Conservation (phyloP, 805 yeast species). For the Saccharomyces eubayanus region DNA sequence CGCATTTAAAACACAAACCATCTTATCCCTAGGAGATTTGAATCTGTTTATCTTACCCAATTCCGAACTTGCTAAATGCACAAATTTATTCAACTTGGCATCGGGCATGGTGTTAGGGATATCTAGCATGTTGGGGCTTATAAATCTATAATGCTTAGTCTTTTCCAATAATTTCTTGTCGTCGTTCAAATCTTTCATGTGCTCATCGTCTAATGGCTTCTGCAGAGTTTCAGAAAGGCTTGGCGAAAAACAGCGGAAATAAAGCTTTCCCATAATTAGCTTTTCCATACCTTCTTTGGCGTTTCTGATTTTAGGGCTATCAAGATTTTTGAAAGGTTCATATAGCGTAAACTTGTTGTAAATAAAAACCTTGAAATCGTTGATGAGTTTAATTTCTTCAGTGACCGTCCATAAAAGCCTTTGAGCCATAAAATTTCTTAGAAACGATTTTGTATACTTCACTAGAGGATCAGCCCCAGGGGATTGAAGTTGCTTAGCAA, state of each 20-base stretch:
- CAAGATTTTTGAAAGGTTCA: constrained; percentile 69
- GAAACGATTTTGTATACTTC: constrained; percentile 74
- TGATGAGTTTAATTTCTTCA: constrained; percentile 71
- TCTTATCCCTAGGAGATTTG: constrained; percentile 90
- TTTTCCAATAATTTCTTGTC: constrained; percentile 49
- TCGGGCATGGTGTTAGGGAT: constrained; percentile 46
- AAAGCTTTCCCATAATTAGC: constrained; percentile 79
- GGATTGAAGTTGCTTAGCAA: constrained; percentile 60
- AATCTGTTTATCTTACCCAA: constrained; percentile 69
- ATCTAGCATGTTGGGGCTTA: constrained; percentile 70
- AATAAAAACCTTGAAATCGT: constrained; percentile 70
- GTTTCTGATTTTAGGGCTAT: constrained; percentile 52
- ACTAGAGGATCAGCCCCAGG: constrained; percentile 84
- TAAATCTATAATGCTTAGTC: constrained; percentile 59
- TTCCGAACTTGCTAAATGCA: constrained; percentile 63
- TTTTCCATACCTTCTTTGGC: constrained; percentile 90
- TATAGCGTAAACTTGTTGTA: constrained; percentile 49
- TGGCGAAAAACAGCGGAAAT: constrained; percentile 74
- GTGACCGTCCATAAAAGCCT: constrained; percentile 60
- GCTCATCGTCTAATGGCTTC: constrained; percentile 42
- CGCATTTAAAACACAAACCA: constrained; percentile 81
- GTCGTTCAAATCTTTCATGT: constrained; percentile 50
- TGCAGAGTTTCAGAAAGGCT: constrained; percentile 22
- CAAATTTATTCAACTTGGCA: constrained; percentile 41
- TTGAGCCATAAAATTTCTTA: constrained; percentile 54